Base-by-base conservation (phyloP, 768 basidiomycete species). In the Crassisporium funariophilum region DNA sequence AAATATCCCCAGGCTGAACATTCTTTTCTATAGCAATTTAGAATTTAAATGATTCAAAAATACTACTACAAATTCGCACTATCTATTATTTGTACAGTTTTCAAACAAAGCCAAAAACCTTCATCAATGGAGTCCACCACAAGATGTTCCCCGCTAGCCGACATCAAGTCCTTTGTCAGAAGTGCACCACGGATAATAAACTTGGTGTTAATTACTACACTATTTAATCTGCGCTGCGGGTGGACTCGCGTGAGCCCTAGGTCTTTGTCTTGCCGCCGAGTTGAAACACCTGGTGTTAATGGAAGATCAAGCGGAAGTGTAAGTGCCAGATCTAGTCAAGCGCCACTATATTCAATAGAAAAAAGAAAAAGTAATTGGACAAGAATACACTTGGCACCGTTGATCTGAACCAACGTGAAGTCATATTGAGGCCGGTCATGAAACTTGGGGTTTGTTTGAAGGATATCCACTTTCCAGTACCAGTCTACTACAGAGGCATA, bases 371-470 rank as follows among this genome's bases (percentile, higher is more conserved):
- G 16, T 21, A 55, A 15, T 42, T 44, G 46, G 11, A 36, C 46
- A 43, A 55, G 47, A 11, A 49, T 41, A 20, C 15, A 35, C 34
- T 39, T 17, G 17, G 48, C 33, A 4, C 20, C 36, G 13, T 49
- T 21, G 17, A 52, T 41, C 38, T 56, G 35, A 11, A 58, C 35
- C 5, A 58, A 16, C 15, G 50, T 61, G 41, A 34, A 63, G 35
- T 69, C 55, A 22, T 61, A 69, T 0, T 54, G 56, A 7, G 58
- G 59, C 1, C 34, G 17, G 0, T 49, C 29, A 31, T 59, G 53
- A 47, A 72, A 73, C 0, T 35, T 38, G 6, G 67, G 64, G 41
- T 61, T 69, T 50, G 59, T 66, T 2, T 50, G 47, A 1, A 73
- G 53, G 22, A 63, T 53, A 43, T 73, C 61, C 1, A 52, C 58